phyloP scores from a whole-genome alignment of 1,284 basidiomycete species.

The Rugosomyces carneus region DNA sequence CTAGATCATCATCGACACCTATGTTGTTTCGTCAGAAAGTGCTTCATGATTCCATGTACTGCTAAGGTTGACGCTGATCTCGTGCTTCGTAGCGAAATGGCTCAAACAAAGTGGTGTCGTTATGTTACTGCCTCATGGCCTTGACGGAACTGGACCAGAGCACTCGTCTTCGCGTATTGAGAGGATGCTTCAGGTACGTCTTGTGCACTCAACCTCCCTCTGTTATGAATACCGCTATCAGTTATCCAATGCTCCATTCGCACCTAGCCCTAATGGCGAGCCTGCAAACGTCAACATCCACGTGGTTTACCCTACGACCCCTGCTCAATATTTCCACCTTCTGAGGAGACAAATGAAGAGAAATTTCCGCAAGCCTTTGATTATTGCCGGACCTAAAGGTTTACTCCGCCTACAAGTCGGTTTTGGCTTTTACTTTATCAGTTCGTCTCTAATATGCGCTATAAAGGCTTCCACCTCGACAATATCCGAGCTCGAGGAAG shows the following conservation, averaged over 20 bases:
- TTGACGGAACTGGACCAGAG: constrained; percentile 88
- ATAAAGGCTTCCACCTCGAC: constrained; percentile 70
- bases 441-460: neutral
- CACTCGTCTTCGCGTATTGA: constrained; percentile 85
- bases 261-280: constrained; percentile 28
- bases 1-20: constrained; percentile 81
- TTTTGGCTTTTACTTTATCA: constrained; percentile 9
- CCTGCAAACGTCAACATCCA: constrained; percentile 67
- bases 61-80: neutral
- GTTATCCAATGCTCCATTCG: constrained; percentile 68
- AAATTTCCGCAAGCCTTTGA: constrained; percentile 80
- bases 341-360: constrained; percentile 77
- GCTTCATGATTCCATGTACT: constrained; percentile 8
- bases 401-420: constrained; percentile 73
- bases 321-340: constrained; percentile 87
- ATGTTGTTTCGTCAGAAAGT: constrained; percentile 80
- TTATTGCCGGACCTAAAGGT: constrained; percentile 81
- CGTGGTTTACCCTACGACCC: constrained; percentile 80
- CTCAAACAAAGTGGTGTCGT: constrained; percentile 87
- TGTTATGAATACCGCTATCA: constrained; percentile 21
- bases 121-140: constrained; percentile 79
- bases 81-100: constrained; percentile 71
- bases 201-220: neutral
- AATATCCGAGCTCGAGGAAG: constrained; percentile 57
- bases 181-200: constrained; percentile 70